Evolutionary conservation across 768 basidiomycete genomes (phyloP), one percentile per base, ranked within the genome.

Genomic region (Lactifluus rugatus): DNA sequence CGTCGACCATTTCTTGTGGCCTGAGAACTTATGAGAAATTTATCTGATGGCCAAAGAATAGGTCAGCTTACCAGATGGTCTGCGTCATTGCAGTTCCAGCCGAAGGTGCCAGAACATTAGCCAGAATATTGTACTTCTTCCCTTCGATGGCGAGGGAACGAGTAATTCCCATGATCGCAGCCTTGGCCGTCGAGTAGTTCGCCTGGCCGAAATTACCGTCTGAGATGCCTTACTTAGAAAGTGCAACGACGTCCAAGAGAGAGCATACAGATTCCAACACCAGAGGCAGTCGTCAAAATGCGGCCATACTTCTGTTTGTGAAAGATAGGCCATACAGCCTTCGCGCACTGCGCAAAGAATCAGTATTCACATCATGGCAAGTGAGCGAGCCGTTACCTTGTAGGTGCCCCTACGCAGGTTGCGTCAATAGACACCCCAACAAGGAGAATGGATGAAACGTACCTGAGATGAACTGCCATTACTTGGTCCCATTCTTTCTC

Each of bases 281-380:
- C 85, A 2, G 93, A 97, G 59, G 83, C 81, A n/a, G 93, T 97
- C 31, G 89, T 95, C 52, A 98, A 81, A 66, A 99, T 93, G 45
- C 96, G 84, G 28, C 96, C 96, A 68, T 85, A 96, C 72, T 92
- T 93, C 70, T 98, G 95, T 74, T 93, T 87, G 71, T 89, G 87
- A 81, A 99, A 97, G 65, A 91, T 75, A 0, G 94, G 93, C 96
- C 96, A 99, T 25, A 90, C 87, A 5, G 95, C 96, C 68, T 95
- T 89, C 28, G 83, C 85, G 62, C 92, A 93, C 88, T 93, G 59
- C 7, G n/a, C 48, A 17, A 9, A 41, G 4, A 5, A 45, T 52
- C 48, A 58, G 44, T 31, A 25, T 8, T 8, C 31, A 34, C 2
- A 36, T n/a, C 1, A 28, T 21, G 25, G 26, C 34, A 45, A 60